A percentile compares a stretch with the other conserved stretches of the same genome.
phyloP scores from a whole-genome alignment of 192 early-diverging fungal species.

The Linnemannia exigua region DNA sequence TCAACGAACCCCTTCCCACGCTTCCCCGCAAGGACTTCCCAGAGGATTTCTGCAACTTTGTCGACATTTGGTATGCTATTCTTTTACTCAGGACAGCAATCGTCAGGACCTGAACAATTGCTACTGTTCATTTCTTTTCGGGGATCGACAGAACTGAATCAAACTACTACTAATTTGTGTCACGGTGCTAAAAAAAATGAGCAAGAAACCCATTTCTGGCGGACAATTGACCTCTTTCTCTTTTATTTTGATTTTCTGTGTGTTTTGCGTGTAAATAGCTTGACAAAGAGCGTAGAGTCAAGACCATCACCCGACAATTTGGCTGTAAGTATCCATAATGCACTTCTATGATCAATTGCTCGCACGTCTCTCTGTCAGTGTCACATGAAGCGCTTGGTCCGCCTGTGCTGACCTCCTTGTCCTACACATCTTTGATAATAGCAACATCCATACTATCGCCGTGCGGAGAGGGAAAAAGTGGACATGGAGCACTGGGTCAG shows the following conservation, averaged over 20 bases:
- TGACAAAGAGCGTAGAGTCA: slow-evolving; percentile 67
- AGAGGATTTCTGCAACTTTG: slow-evolving; percentile 81
- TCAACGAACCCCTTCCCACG: slow-evolving; percentile 87
- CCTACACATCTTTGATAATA: slow-evolving; percentile 25
- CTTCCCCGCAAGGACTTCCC: slow-evolving; percentile 85
- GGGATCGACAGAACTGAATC: slow-evolving; percentile 17
- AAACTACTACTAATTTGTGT: slow-evolving; percentile 1
- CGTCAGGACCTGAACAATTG: background rate
- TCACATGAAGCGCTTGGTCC: background rate
- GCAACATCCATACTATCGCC: slow-evolving; percentile 70
- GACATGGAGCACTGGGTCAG: slow-evolving; percentile 76
- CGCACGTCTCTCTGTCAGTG: no score
- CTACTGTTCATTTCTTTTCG: background rate
- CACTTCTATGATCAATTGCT: background rate
- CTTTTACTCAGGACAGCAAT: background rate
- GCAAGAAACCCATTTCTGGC: background rate
- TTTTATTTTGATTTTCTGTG: background rate
- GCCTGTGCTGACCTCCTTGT: background rate
- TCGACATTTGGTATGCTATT: slow-evolving; percentile 74
- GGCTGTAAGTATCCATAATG: slow-evolving; percentile 59
- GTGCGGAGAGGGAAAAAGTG: slow-evolving; percentile 68
- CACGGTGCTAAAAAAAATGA: slow-evolving; percentile 15
- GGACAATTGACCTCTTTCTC: slow-evolving; percentile 3
- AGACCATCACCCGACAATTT: slow-evolving; percentile 78
- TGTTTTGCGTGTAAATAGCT: slow-evolving; percentile 38